Base-by-base conservation (phyloP, 2,329 filamentous ascomycete species). In the Juglanconis sp. region DNA sequence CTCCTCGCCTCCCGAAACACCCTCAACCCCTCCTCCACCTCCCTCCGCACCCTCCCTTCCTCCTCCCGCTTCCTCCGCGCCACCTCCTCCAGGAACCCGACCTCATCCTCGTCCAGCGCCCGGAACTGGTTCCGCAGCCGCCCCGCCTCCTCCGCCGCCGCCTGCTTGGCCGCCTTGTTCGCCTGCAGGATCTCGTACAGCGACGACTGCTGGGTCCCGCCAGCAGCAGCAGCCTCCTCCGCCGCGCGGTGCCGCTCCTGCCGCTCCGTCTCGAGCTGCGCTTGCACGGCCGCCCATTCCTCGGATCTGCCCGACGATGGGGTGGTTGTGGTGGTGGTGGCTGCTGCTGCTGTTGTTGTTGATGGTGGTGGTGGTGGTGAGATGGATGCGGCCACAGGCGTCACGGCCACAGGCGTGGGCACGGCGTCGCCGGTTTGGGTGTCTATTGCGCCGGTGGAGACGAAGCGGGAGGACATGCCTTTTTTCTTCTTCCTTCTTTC, bases 141-240 rank as follows among this genome's bases (percentile, higher is more conserved):
- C 17, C n/a, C n/a, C 44, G 87, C 81, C 73, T 94, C 90, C 72
- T 92, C 90, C 72, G 92, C 92, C 8, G 87, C 89, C 24, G 90
- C 90, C 75, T 94, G 89, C 74, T 93, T 94, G 60, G 89, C 89
- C 65, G 87, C 90, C 84, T 93, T 94, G 74, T 95, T 95, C 48
- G 88, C 90, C 74, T 94, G 88, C 55, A 95, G 74, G 2, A 90
- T 81, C 48, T 93, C 91, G 70, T 82, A 95, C 34, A 95, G 78
- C 55, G 81, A 87, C 73, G 82, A 24, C 87, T 66, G 88, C 83
- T 30, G 40, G 38, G 31, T 40, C 5, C 34, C 56, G 47, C 47
- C 57, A 5, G 38, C 76, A 78, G 38, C 76, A 78, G 17, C 78
- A 74, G 40, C 63, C 63, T 63, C 72, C 69, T 13, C 76, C 73